phyloP scores from a whole-genome alignment of 371 early-diverging fungal species.

The Mortierella sp. region DNA sequence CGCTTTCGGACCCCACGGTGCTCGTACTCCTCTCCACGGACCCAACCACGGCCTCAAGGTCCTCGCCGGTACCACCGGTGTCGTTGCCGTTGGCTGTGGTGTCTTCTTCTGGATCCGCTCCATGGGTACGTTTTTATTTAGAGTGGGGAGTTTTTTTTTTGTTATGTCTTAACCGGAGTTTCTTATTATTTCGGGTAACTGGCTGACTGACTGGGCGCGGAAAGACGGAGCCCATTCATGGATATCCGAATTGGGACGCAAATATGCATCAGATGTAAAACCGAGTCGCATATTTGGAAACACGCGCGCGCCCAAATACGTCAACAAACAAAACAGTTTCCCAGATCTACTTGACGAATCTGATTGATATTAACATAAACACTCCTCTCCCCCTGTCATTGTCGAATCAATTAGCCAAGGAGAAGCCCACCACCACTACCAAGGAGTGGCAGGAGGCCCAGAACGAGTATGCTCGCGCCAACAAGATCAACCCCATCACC shows the following conservation, averaged over 20 bases:
- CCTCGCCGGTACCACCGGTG: constrained; percentile 72
- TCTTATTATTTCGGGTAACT: neutral
- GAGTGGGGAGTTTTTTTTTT: constrained; percentile 8
- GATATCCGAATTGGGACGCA: constrained; percentile 8
- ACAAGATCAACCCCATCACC: constrained; percentile 91
- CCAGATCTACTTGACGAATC: neutral
- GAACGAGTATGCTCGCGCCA: constrained; percentile 83
- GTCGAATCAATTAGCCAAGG: constrained; percentile 59
- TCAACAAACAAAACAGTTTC: neutral
- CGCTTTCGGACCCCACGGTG: constrained; percentile 95
- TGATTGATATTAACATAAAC: neutral
- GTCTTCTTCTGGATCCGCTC: constrained; percentile 78
- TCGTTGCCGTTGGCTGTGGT: constrained; percentile 68
- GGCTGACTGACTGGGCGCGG: neutral
- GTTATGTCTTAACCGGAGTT: neutral
- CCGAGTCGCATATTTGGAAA: too few relatives aligned
- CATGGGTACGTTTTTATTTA: constrained; percentile 69
- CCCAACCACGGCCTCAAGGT: constrained; percentile 85
- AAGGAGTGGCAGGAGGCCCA: constrained; percentile 96
- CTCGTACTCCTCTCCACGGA: constrained; percentile 83
- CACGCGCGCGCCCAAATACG: too few relatives aligned
- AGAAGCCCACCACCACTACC: constrained; percentile 80
- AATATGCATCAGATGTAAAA: neutral
- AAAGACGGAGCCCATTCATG: constrained; percentile 18
- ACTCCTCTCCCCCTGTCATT: constrained; percentile 7